A percentile compares a stretch with the other conserved stretches of the same genome.
These are phyloP conservation scores for Monascus purpureus DNA, from an alignment of 495 filamentous ascomycete genomes.

Conservation along the genomic window DNA sequence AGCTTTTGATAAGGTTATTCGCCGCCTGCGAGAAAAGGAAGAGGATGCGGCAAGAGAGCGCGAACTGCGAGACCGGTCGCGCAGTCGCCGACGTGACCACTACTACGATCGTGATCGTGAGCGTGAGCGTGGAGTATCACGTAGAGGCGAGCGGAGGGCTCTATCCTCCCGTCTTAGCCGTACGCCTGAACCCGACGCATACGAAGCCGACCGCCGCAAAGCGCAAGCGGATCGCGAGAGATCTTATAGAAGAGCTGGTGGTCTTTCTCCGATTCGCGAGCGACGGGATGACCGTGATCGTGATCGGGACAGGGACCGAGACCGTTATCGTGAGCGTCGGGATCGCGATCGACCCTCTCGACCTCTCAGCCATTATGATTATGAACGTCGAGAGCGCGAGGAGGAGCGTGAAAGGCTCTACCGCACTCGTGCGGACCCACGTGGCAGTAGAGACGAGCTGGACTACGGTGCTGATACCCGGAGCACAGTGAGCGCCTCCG, in stretches of 20 bases:
- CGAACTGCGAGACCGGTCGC: constrained; percentile 39
- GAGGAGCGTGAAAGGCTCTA: constrained; percentile 78
- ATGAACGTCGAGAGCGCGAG: constrained; percentile 66
- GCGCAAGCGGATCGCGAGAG: constrained; percentile 77
- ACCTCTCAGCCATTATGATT: constrained; percentile 41
- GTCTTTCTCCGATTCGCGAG: constrained; percentile 38
- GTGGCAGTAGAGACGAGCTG: constrained; percentile 62
- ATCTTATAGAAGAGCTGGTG: constrained; percentile 67
- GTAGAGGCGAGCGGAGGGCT: constrained; percentile 42
- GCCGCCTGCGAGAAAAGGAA: constrained; percentile 79
- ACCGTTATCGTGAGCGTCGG: constrained; percentile 32
- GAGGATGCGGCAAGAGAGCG: constrained; percentile 71
- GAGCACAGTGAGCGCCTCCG: constrained; percentile 38
- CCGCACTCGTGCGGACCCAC: constrained; percentile 62
- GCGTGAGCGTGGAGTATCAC: constrained; percentile 24
- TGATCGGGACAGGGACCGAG: constrained; percentile 24
- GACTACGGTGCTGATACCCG: constrained; percentile 76
- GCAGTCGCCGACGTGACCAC: constrained; percentile 22
- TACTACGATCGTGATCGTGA: constrained; percentile 44
- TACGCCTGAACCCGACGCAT: constrained; percentile 73
- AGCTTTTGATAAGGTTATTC: constrained; percentile 88
- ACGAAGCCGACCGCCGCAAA: constrained; percentile 77
- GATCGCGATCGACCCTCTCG: constrained; percentile 38
- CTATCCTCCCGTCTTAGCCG: constrained; percentile 47
- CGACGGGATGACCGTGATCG: constrained; percentile 44